Evolutionary conservation across 2,329 filamentous ascomycete genomes (phyloP), one percentile per base, ranked within the genome.

Genomic region (Orbilia oligospora): DNA sequence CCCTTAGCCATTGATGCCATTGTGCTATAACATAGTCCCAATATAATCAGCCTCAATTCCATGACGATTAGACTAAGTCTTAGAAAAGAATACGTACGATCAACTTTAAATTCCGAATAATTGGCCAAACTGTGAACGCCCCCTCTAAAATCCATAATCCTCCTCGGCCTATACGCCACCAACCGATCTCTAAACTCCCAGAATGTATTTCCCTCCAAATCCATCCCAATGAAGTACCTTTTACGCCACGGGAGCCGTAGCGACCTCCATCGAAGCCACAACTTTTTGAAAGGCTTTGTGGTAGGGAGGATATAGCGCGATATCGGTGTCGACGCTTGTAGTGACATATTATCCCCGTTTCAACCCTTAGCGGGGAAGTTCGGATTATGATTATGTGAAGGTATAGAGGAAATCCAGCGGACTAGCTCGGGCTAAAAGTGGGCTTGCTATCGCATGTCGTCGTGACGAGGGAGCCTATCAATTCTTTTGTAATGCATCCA

Each of bases 1-100:
- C 86, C 16, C 90, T 88, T 61, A 92, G 86, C 90, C 90, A 92
- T 82, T 91, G 90, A 84, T 91, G 90, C 90, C 90, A 92, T 80
- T 87, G 86, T 10, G 90, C 81, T 81, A 30, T n/a, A 18, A 0
- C 9, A 14, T 10, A 16, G 12, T 12, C 22, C 12, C 27, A 33
- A 51, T 1, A 8, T 14, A 64, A 12, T 53, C 30, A 53, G 24
- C 16, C 9, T 33, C 2, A n/a, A 12, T 12, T 16, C 20, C n/a
- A n/a, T n/a, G n/a, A n/a, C n/a, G n/a, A n/a, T n/a, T n/a, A n/a
- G n/a, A n/a, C n/a, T n/a, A n/a, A n/a, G n/a, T n/a, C n/a, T n/a
- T n/a, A 30, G 27, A n/a, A 49, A 51, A 3, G 14, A 18, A 44
- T 20, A 78, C 75, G 2, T 72, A 78, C 75, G 75, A 68, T 78